Conservation (phyloP, 2,329 filamentous ascomycete species). For the Biscogniauxia sp. region DNA sequence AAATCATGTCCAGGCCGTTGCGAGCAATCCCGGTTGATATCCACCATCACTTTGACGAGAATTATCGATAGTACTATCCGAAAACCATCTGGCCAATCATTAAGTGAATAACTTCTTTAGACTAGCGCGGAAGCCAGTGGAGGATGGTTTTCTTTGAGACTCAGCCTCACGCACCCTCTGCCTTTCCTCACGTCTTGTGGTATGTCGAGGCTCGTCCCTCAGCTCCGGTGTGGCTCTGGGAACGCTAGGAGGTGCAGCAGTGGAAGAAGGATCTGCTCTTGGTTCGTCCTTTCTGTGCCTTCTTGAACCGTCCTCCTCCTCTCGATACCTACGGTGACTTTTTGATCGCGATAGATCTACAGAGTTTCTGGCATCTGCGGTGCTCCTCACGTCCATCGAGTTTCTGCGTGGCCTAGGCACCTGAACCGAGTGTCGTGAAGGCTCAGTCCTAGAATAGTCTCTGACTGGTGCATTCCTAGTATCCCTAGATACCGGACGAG, state of each 20-base stretch:
- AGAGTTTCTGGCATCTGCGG: background rate
- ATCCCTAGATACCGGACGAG: background rate
- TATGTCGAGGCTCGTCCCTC: slow-evolving; percentile 32
- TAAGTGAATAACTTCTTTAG: slow-evolving; percentile 37
- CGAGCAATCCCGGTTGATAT: background rate
- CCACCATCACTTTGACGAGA: background rate
- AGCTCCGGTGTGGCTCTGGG: slow-evolving; percentile 15
- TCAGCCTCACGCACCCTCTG: slow-evolving; percentile 24
- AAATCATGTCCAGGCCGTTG: background rate
- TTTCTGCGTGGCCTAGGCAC: background rate
- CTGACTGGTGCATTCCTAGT: background rate
- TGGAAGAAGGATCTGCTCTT: slow-evolving; percentile 10
- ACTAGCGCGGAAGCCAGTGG: slow-evolving; percentile 34
- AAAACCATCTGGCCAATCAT: background rate
- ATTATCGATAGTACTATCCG: background rate
- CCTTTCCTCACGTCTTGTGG: slow-evolving; percentile 35
- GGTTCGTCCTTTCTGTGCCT: slow-evolving; percentile 15
- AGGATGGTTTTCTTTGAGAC: slow-evolving; percentile 29
- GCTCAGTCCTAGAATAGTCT: background rate
- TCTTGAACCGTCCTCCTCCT: slow-evolving; percentile 18
- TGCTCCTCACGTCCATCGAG: background rate
- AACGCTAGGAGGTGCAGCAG: background rate
- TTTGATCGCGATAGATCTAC: slow-evolving; percentile 10
- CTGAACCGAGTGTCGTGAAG: background rate
- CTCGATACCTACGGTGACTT: slow-evolving; percentile 11